Evolutionary conservation across 1,284 basidiomycete species (phyloP), one percentile per base, ranked within the genome.

Genomic region (Porodaedalea pini): DNA sequence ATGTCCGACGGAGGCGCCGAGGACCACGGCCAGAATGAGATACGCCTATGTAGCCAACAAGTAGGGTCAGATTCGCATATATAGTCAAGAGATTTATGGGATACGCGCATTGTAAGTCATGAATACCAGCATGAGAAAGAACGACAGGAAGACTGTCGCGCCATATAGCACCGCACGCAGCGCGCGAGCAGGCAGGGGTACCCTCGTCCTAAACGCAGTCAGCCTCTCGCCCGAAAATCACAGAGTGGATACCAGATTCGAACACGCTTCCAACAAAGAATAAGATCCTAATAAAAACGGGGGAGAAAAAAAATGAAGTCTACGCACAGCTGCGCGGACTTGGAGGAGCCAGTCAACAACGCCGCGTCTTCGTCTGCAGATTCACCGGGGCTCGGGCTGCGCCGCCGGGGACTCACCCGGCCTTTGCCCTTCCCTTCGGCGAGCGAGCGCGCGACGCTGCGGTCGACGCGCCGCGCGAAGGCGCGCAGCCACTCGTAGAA

Each of bases 51-150:
- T 19, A 13, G 2, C 7, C 10, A 11, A 54, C n/a, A 32, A 5
- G 11, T 3, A 43, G 2, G 13, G 21, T 51, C 47, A 57, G 11
- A 11, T 11, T 34, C 4, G 10, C 57, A 21, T 51, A 29, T 37
- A 43, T 19, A 57, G 29, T 43, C 34, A 43, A 44, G n/a, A 57
- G 17, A 45, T 13, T 27, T 32, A 17, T n/a, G 25, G 32, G 34
- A 37, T n/a, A 69, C 76, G 63, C 60, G 90, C 89, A 62, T 92
- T 92, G 73, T 91, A 92, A 4, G 90, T 92, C 89, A 92, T 92
- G 73, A 90, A 91, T 44, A 92, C 80, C 57, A 92, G 73, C 90
- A 92, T 92, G 66, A 92, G 81, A 79, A 92, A 92, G 76, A 90
- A 90, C 25, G 88, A 90, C 51, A 91, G 68, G 70, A 85, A 84